Evolutionary conservation across 1,139 yeast genomes (phyloP).

Genomic region (Suhomyces kunorum): DNA sequence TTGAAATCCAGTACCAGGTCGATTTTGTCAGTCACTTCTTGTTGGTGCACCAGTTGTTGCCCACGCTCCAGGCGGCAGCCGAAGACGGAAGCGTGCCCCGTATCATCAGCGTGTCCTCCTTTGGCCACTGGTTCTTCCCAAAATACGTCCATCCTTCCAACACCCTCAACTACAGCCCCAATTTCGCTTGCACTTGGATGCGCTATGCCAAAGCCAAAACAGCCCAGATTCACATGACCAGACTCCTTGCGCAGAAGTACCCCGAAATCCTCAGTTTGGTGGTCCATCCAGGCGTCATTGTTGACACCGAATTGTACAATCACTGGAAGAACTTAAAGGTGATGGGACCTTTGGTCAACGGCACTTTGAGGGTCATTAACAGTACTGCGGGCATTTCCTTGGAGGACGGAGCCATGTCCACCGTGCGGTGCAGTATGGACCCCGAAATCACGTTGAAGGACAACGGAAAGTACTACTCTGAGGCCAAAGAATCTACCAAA

Average conservation of each 20-base stretch:
- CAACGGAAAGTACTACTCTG: conserved; percentile 36
- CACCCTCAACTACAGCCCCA: conserved; percentile 29
- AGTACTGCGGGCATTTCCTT: conserved; percentile 28
- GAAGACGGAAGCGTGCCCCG: conserved; percentile 29
- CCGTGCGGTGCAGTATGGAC: conserved; percentile 40
- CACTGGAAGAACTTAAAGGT: conserved; percentile 32
- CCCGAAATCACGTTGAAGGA: conserved; percentile 26
- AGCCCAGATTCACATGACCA: conserved; percentile 35
- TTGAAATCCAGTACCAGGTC: conserved; percentile 47
- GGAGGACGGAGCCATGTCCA: conserved; percentile 40
- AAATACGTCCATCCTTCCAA: conserved; percentile 29
- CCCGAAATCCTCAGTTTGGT: conserved; percentile 38
- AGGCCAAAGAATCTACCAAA: conserved; percentile 35
- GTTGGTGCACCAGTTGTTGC: conserved; percentile 34
- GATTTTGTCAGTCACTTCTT: conserved; percentile 39
- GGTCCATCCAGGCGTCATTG: conserved; percentile 44
- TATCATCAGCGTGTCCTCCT: conserved; percentile 35
- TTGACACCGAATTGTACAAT: conserved; percentile 38
- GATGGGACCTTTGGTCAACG: conserved; percentile 26
- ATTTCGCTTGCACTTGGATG: conserved; percentile 29
- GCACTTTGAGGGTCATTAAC: conserved; percentile 18
- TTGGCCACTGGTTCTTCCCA: conserved; percentile 33
- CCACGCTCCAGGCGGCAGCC: conserved; percentile 27
- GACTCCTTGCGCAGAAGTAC: conserved; percentile 27
- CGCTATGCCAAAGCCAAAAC: conserved; percentile 41